Evolutionary conservation across 495 filamentous ascomycete species (phyloP), one percentile per base, ranked within the genome.

Genomic region (Chlorociboria aeruginascens): DNA sequence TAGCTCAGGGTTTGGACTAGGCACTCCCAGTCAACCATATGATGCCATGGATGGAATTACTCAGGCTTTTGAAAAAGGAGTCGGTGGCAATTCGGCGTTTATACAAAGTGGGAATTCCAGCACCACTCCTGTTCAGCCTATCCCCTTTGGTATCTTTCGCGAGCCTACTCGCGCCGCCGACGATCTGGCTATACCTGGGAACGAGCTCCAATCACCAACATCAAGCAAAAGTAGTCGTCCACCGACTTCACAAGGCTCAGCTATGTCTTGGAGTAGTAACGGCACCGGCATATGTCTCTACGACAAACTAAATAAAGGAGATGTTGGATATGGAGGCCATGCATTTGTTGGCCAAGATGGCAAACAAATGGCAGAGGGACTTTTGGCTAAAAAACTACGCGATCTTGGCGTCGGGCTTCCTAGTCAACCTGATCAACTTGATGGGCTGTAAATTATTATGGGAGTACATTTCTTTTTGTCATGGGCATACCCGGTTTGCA

Each of bases 301-400:
- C 55, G 75, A 70, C 50, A 87, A 86, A 57, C 76, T 83, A 33
- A 81, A 56, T 57, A 84, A 73, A 56, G 80, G 76, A 12, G 80
- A 85, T 57, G 61, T 66, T 11, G 82, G 81, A 16, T 88, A 86
- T 50, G 79, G 74, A 6, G 81, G 79, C 8, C 74, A 80, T 52
- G 66, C 71, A 9, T 80, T 74, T 55, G 50, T 58, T 4, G 50
- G 64, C 9, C 52, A 60, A 13, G 54, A 52, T 44, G 60, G 64
- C n/a, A 56, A 66, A 11, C 71, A 75, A 48, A 55, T 54, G 10
- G 67, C 72, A 12, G 74, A 77, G 53, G 70, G 77, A 41, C 57
- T 81, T 25, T 63, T 81, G 30, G 75, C 77, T 31, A 72, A 69
- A 54, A 66, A 70, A 51, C 59, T 81, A 32, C 67, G 68, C 46